Conservation (phyloP, 1,284 basidiomycete genomes). For the Rhodotorula sp. region DNA sequence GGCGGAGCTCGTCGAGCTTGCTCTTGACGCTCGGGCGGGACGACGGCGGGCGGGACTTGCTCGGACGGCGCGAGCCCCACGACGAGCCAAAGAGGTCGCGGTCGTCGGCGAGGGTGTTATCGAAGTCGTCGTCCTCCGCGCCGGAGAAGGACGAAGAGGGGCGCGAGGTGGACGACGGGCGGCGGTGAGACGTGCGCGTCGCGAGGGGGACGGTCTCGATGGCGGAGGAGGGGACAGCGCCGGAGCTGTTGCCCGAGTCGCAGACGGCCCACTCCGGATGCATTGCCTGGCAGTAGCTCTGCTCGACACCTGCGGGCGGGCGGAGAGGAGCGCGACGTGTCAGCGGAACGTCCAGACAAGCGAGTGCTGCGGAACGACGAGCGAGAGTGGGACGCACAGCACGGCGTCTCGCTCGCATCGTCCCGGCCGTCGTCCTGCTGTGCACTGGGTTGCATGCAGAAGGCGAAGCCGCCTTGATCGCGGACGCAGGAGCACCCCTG, state of each 20-base stretch:
- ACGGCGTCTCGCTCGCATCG: neutral
- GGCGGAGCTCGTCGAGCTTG: slow-evolving; percentile 18
- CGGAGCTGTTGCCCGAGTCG: neutral
- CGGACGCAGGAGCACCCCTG: neutral
- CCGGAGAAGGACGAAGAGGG: neutral
- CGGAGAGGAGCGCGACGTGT: neutral
- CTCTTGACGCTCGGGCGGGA: slow-evolving; percentile 6
- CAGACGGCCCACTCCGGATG: neutral
- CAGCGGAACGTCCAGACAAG: neutral
- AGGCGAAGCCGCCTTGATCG: neutral
- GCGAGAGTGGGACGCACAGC: neutral
- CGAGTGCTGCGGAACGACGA: neutral
- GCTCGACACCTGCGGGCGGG: slow-evolving; percentile 1
- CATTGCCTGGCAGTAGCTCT: neutral
- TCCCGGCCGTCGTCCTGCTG: neutral
- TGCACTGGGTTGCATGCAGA: neutral
- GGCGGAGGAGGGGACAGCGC: neutral
- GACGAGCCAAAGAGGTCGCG: neutral
- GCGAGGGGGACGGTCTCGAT: no score
- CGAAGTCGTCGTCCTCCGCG: neutral
- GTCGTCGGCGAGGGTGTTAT: neutral
- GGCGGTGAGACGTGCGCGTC: neutral
- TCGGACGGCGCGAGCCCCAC: neutral
- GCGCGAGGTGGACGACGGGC: neutral
- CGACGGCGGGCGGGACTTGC: neutral